phyloP scores from a whole-genome alignment of 2,329 filamentous ascomycete species.

The Clonostachys sp. region DNA sequence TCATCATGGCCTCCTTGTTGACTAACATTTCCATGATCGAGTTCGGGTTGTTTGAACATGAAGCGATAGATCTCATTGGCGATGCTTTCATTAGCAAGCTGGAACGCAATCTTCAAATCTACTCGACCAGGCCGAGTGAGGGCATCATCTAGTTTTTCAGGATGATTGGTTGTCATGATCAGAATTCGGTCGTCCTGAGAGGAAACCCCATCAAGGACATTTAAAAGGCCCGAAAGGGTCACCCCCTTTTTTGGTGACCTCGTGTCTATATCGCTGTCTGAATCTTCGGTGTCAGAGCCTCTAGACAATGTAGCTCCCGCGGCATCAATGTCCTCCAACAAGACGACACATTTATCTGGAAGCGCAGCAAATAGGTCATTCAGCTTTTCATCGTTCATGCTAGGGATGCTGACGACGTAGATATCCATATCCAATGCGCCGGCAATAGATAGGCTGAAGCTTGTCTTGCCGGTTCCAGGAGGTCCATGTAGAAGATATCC shows the following conservation, averaged over 20 bases:
- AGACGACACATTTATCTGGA: conserved; percentile 58
- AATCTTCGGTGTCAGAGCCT: conserved; percentile 9
- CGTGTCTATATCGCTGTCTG: conserved; percentile 9
- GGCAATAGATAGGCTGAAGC: conserved; percentile 60
- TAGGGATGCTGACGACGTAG: conserved; percentile 52
- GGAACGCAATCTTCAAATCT: conserved; percentile 64
- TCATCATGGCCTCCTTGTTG: no score
- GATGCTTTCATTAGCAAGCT: conserved; percentile 39
- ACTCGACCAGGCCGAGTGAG: conserved; percentile 71
- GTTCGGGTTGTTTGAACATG: no score
- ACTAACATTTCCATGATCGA: no score
- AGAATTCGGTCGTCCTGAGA: conserved; percentile 75
- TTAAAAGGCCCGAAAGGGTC: conserved; percentile 73
- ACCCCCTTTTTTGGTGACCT: conserved; percentile 41
- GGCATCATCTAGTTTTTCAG: conserved; percentile 68
- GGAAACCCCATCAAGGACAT: conserved; percentile 78
- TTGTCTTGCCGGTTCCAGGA: conserved; percentile 71
- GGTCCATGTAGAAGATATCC: conserved; percentile 77
- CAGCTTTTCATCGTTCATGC: conserved; percentile 58
- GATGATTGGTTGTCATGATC: conserved; percentile 79
- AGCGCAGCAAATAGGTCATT: conserved; percentile 54
- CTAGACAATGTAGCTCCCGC: conserved; percentile 21
- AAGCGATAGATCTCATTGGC: no score
- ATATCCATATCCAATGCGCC: conserved; percentile 64
- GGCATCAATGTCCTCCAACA: conserved; percentile 67